Percentiles rank a stretch among this genome's conserved stretches.
phyloP scores from a whole-genome alignment of 805 yeast genomes.

The Clavispora vitiphila region DNA sequence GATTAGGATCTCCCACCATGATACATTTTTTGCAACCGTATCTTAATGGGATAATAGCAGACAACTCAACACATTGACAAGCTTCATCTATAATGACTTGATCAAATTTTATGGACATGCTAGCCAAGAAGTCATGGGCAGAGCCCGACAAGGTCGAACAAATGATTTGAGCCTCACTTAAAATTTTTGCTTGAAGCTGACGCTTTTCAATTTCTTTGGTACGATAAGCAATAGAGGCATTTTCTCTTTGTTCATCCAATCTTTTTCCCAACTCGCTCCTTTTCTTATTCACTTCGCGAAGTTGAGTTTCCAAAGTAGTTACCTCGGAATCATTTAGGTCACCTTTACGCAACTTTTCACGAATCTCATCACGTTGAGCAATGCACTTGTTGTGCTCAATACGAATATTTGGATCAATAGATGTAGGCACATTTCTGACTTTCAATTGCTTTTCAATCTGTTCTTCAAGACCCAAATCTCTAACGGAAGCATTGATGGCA shows the following conservation, averaged over 20 bases:
- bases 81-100: constrained; percentile 96
- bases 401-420: constrained; percentile 46
- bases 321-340: constrained; percentile 37
- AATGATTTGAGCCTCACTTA: constrained; percentile 74
- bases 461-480: constrained; percentile 81
- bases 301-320: constrained; percentile 42
- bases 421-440: constrained; percentile 29
- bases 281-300: constrained; percentile 53
- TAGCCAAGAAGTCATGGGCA: constrained; percentile 80
- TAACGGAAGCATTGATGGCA: constrained; percentile 76
- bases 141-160: constrained; percentile 93
- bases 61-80: constrained; percentile 91
- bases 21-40: constrained; percentile 89
- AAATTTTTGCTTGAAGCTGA: constrained; percentile 64
- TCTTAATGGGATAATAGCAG: constrained; percentile 85
- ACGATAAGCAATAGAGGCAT: constrained; percentile 60
- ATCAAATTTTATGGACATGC: constrained; percentile 72
- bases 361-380: constrained; percentile 51
- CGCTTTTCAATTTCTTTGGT: constrained; percentile 75
- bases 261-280: constrained; percentile 67
- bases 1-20: constrained; percentile 99
- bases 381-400: constrained; percentile 49
- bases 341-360: constrained; percentile 32
- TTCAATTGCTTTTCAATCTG: constrained; percentile 62
- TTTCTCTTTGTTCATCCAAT: constrained; percentile 76